Evolutionary conservation across 2,329 filamentous ascomycete species (phyloP), one percentile per base, ranked within the genome.

Genomic region (Arthrobotrys sphaeroides): DNA sequence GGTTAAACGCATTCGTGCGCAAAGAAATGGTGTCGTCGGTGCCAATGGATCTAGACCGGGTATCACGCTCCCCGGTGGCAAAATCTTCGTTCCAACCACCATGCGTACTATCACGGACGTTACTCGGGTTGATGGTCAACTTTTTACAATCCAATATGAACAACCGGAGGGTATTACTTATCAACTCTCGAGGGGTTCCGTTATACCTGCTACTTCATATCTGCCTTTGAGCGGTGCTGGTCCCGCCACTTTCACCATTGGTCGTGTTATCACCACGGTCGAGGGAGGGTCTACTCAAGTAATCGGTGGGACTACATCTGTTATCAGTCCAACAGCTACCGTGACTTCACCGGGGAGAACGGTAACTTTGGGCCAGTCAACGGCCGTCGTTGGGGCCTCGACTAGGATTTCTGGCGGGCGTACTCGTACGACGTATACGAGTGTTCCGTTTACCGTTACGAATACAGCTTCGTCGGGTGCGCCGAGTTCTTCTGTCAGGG

Each of bases 71-170:
- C 57, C 73, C 18, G 49, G 60, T 18, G 53, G 55, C 2, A 76
- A 24, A 33, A 66, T 69, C 1, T 70, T 69, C 36, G 65, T 76
- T n/a, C 73, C 66, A 9, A 76, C 66, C 9, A 60, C 49, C 16
- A 76, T 65, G 7, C 47, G 60, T 7, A 76, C 65, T 5, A 59
- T 76, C 9, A 55, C 59, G 31, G 57, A 67, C 6, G 31, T 76
- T 20, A 76, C 64, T 6, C 53, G 59, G 9, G 40, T 69, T 7
- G 65, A 43, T 22, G 49, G 24, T 28, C 26, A 47, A 24, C 7
- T 76, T n/a, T 70, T 59, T 43, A 69, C 73, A 0, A 51, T 69
- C 22, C 57, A 76, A 65, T 76, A 76, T 26, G 73, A 70, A 16
- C 53, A 70, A 13, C 66, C 64, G n/a, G 59, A 76, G 28, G 66